Base-by-base conservation (phyloP, 345 rosid species). In the Moricandia moricandioides region DNA sequence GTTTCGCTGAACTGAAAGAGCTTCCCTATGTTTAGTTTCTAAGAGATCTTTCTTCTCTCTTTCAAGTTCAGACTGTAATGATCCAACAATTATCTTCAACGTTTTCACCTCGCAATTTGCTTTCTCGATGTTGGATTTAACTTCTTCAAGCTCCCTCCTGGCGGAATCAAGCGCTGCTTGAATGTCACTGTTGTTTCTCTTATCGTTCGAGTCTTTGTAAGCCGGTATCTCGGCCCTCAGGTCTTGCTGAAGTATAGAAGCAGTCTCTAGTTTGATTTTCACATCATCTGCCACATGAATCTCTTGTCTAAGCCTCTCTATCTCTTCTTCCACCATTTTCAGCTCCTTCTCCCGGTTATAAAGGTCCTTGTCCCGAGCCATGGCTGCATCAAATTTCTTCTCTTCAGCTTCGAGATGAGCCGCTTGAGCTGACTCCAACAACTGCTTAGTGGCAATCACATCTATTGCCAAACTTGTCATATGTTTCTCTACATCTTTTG, bases 341-440 rank as follows among this genome's bases (percentile, higher is more conserved):
- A 95, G 62, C 71, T 87, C 97, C 85, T 86, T 92, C 80, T 95
- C 99, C 79, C 92, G 88, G 27, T 72, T 74, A 52, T 86, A 86
- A 47, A 84, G 77, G 74, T 95, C 97, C 58, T 88, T 92, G 67
- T 95, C 99, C 63, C 81, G 82, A 58, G 85, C 91, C 90, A 90
- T 83, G 57, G 85, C 88, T 12, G 91, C 93, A 33, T 88, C 88
- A 1, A 88, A 71, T 75, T 90, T 89, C 67, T 85, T 88, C 37
- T 89, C 96, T 79, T 95, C 96, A 2, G 97, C 97, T 81, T 92
- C 97, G 56, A 95, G 76, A 83, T 90, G 92, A 10, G 91, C 83
- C 13, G 93, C 88, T 55, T 90, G 97, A 9, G 97, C 97, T 33
- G 92, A 88, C 81, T 90, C 92, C 49, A 95, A 70, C 39, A 89